These are phyloP conservation scores for Naganishia vishniacii DNA, from an alignment of 768 basidiomycete genomes.

Conservation along the genomic window DNA sequence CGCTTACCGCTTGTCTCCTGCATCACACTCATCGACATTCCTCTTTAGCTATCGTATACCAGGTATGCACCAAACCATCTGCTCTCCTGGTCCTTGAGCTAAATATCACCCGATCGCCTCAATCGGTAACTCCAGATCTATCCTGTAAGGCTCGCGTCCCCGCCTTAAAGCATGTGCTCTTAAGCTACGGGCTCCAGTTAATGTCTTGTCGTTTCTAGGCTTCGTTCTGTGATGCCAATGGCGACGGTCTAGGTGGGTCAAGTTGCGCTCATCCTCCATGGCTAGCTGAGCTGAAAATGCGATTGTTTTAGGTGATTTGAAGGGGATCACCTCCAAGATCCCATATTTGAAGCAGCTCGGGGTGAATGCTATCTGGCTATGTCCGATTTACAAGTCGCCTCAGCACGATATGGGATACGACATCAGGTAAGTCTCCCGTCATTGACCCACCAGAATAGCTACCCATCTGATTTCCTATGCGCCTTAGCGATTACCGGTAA, in stretches of 20 bases:
- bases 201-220: slow-evolving; percentile 31
- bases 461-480: background rate
- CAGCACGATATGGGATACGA: slow-evolving; percentile 66
- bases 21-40: background rate
- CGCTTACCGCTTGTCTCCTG: background rate
- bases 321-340: slow-evolving; percentile 61
- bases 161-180: background rate
- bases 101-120: background rate
- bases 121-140: background rate
- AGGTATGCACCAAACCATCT: slow-evolving; percentile 36
- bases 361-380: slow-evolving; percentile 65
- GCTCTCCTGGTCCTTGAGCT: background rate
- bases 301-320: slow-evolving; percentile 65
- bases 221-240: slow-evolving; percentile 68
- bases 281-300: background rate
- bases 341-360: slow-evolving; percentile 67
- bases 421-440: slow-evolving; percentile 44
- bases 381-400: slow-evolving; percentile 65
- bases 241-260: slow-evolving; percentile 56
- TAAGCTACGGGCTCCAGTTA: background rate
- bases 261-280: background rate
- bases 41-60: slow-evolving; percentile 54
- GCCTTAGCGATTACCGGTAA: slow-evolving; percentile 14
- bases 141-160: background rate
- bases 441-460: no score